Conservation (phyloP, 78 protist species). For the Goniomonas avonlea region DNA sequence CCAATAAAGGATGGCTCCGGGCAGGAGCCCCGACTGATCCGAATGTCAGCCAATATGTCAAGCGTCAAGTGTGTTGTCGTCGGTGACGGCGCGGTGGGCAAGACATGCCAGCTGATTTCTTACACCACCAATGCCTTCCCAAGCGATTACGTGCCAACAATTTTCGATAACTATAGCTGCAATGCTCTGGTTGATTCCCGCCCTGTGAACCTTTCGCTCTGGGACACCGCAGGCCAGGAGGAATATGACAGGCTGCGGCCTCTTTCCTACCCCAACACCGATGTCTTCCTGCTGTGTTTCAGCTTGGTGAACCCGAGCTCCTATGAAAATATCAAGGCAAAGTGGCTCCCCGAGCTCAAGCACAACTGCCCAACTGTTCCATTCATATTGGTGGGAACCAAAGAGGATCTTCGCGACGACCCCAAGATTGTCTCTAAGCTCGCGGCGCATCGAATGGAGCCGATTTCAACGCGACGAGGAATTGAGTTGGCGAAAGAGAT, state of each 20-base stretch:
- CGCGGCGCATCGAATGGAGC: background rate
- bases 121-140: background rate
- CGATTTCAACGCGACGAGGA: background rate
- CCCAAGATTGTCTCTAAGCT: constrained; percentile 33
- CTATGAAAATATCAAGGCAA: constrained; percentile 57
- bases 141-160: background rate
- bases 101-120: background rate
- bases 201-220: background rate
- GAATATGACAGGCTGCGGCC: background rate
- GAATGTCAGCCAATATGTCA: no score
- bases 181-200: background rate
- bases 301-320: constrained; percentile 29
- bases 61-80: background rate
- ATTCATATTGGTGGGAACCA: constrained; percentile 73
- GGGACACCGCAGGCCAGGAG: constrained; percentile 13
- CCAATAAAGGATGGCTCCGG: no score
- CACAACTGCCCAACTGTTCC: background rate
- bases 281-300: background rate
- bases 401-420: constrained; percentile 63
- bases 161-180: constrained; percentile 11
- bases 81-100: background rate
- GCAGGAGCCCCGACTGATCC: no score
- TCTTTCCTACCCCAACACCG: background rate
- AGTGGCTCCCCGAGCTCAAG: constrained; percentile 15
- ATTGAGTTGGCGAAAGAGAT: background rate